Evolutionary conservation across 2,329 filamentous ascomycete genomes (phyloP).

Genomic region (Fusarium nisikadoi): DNA sequence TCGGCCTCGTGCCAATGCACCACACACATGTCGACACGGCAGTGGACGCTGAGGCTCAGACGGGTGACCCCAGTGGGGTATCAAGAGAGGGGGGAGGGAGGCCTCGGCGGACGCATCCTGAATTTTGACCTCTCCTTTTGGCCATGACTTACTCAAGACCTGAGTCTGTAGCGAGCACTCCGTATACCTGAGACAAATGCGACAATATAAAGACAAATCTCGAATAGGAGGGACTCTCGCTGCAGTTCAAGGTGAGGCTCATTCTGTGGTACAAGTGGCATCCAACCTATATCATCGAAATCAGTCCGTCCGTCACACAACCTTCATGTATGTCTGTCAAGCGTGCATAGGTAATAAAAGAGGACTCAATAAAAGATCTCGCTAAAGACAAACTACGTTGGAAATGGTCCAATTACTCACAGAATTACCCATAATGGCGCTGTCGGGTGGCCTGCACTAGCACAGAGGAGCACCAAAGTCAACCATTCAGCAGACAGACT

Average conservation of each 20-base stretch:
- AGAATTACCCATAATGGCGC: conserved; percentile 5
- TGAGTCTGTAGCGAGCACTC: not conserved
- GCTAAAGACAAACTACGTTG: conserved; percentile 7
- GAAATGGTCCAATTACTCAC: conserved; percentile 18
- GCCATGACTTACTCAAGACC: not conserved
- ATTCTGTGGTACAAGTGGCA: not conserved
- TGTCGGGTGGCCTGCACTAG: conserved; percentile 23
- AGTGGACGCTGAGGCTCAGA: conserved; percentile 41
- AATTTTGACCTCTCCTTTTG: conserved; percentile 11
- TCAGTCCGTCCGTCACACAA: conserved; percentile 9
- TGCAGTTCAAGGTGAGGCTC: conserved; percentile 6
- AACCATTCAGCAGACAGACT: conserved; percentile 17
- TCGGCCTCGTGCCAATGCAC: conserved; percentile 19
- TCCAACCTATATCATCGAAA: conserved; percentile 9
- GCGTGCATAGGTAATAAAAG: not conserved
- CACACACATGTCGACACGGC: conserved; percentile 38
- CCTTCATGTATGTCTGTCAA: conserved; percentile 19
- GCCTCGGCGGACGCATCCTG: conserved; percentile 34
- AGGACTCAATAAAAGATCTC: conserved; percentile 15
- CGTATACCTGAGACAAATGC: not conserved
- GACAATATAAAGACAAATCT: not conserved
- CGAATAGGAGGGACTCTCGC: not conserved
- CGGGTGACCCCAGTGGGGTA: conserved; percentile 33
- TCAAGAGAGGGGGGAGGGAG: conserved; percentile 27
- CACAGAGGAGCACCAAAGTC: not conserved